Conservation (phyloP, 2,329 filamentous ascomycete species). For the Fusarium keratoplasticum region DNA sequence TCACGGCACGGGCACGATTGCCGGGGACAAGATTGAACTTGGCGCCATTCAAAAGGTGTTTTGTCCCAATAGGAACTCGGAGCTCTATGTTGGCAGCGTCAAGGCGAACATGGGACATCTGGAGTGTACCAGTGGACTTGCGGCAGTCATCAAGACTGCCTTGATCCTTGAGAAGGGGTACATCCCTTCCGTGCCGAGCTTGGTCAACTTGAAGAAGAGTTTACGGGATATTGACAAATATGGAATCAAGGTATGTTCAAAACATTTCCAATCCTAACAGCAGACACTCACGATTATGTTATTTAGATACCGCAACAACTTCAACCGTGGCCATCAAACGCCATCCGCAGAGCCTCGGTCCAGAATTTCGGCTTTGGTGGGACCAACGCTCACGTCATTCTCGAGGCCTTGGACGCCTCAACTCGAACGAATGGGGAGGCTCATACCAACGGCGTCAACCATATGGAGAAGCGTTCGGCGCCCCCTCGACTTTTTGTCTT, state of each 20-base stretch:
- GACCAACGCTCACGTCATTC: slow-evolving; percentile 11
- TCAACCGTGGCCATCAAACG: neutral
- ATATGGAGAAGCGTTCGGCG: no score
- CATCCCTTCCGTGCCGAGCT: slow-evolving; percentile 15
- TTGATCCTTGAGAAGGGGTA: slow-evolving; percentile 22
- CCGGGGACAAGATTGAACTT: slow-evolving; percentile 16
- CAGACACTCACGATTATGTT: neutral
- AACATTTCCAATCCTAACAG: neutral
- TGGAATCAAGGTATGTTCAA: slow-evolving; percentile 8
- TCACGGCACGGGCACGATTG: slow-evolving; percentile 19
- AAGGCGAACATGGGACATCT: slow-evolving; percentile 30
- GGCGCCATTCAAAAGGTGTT: slow-evolving; percentile 7
- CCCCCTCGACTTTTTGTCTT: neutral
- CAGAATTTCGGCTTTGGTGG: slow-evolving; percentile 20
- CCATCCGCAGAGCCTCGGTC: neutral
- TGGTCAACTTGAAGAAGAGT: slow-evolving; percentile 8
- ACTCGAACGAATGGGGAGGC: neutral
- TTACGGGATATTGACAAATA: neutral
- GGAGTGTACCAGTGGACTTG: slow-evolving; percentile 17
- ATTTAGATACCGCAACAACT: neutral
- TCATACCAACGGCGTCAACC: neutral
- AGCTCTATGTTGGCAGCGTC: slow-evolving; percentile 20
- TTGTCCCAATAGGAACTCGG: neutral
- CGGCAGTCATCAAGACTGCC: slow-evolving; percentile 17
- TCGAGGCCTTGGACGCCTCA: neutral